Percentiles rank a stretch among this genome's conserved stretches.
Conservation (phyloP, 495 filamentous ascomycete species). For the Aspergillus panamensis region DNA sequence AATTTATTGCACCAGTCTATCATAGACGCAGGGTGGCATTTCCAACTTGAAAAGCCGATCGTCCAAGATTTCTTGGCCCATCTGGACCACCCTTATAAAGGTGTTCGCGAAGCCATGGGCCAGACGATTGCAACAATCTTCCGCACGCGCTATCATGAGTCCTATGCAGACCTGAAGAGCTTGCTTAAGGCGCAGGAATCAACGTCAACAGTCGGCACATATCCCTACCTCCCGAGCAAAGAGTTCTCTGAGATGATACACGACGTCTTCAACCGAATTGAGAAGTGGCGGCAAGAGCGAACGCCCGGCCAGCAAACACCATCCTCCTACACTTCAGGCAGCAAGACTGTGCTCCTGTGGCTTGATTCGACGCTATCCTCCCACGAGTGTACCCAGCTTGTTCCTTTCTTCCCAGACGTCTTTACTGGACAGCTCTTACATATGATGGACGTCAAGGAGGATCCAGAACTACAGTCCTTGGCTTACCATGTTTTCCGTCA, state of each 20-base stretch:
- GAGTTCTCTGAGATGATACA: constrained; percentile 71
- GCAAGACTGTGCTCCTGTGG: constrained; percentile 95
- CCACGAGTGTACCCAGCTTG: constrained; percentile 86
- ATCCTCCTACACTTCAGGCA: constrained; percentile 90
- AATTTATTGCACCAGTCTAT: constrained; percentile 86
- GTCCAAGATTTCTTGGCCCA: constrained; percentile 84
- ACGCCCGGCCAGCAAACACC: constrained; percentile 87
- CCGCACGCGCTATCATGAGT: constrained; percentile 88
- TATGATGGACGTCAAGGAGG: constrained; percentile 99
- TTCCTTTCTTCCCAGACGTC: constrained; percentile 83
- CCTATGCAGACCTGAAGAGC: constrained; percentile 69
- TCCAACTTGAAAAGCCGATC: constrained; percentile 87
- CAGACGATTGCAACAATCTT: constrained; percentile 82
- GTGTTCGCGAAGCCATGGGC: constrained; percentile 91
- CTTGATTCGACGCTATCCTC: constrained; percentile 87
- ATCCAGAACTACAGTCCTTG: constrained; percentile 89
- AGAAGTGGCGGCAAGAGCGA: constrained; percentile 82
- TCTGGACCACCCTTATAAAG: constrained; percentile 96
- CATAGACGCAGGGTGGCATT: constrained; percentile 90
- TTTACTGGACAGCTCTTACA: constrained; percentile 90
- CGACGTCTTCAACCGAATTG: constrained; percentile 75
- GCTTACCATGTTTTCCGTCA: constrained; percentile 98
- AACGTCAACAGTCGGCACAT: constrained; percentile 77
- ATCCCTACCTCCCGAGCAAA: constrained; percentile 71
- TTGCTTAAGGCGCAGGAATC: constrained; percentile 76